Percentiles rank a stretch among this genome's conserved stretches.
phyloP scores from a whole-genome alignment of 163 green algal species.

The Scenedesmus sp. region DNA sequence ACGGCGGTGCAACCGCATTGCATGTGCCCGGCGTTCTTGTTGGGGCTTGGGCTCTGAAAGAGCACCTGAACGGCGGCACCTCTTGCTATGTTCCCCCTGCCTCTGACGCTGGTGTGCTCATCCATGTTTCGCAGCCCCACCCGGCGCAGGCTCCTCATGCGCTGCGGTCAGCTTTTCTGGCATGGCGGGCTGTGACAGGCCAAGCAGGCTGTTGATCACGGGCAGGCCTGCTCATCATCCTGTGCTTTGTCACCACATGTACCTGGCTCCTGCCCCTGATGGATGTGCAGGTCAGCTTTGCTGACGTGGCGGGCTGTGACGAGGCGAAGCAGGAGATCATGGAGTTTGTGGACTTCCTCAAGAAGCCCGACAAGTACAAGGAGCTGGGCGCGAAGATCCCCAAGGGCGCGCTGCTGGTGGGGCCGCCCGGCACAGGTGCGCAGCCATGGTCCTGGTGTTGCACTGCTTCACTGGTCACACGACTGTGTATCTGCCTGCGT shows the following conservation, averaged over 20 bases:
- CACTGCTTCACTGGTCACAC: neutral
- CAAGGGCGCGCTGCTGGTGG: conserved; percentile 89
- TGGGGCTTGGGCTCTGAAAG: no score
- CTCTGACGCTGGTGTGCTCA: no score
- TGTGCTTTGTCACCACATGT: no score
- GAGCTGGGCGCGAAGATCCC: conserved; percentile 94
- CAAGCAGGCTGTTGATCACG: no score
- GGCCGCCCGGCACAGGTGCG: conserved; percentile 55
- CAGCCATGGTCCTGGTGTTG: neutral
- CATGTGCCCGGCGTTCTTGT: no score
- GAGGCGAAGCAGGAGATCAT: conserved; percentile 96
- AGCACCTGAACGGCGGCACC: no score
- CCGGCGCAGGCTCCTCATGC: no score
- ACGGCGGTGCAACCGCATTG: no score
- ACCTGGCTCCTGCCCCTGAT: no score
- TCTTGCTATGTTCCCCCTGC: no score
- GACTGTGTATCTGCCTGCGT: neutral
- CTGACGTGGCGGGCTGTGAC: conserved; percentile 94
- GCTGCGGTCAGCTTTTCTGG: conserved; percentile 59
- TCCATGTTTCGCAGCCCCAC: no score
- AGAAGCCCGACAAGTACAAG: conserved; percentile 89
- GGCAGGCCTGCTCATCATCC: no score
- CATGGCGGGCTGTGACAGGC: conserved; percentile 77
- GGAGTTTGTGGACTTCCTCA: conserved; percentile 99
- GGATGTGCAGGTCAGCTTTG: conserved; percentile 84